Base-by-base conservation (phyloP, 2,329 filamentous ascomycete genomes). In the Eurotiales sp. region DNA sequence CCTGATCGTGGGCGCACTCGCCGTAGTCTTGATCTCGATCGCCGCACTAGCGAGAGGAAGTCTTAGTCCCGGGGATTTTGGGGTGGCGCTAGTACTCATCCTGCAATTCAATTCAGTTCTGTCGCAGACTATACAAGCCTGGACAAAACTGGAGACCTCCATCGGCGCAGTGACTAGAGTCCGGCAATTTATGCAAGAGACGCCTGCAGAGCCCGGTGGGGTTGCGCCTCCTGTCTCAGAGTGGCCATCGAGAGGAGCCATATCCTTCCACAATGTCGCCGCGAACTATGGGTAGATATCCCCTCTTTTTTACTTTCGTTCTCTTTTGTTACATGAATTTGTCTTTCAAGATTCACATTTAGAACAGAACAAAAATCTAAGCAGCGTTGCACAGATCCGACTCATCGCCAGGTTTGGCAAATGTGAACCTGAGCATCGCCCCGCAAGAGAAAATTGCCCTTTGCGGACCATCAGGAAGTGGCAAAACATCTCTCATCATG, bases 121-220 rank as follows among this genome's bases (percentile, higher is more conserved):
- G 52, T 76, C 76, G 46, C 61, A 74, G 6, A 61, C 79, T 14
- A 69, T 80, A 8, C 69, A 69, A 21, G 74, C 71, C 46, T 84
- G 79, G 79, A 83, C 80, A 0, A 71, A 72, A 41, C 64, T 84
- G 10, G 81, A 84, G 56, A 83, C 79, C 0, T 74, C 75, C 30
- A 74, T 84, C 40, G 81, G 81, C 6, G 79, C 79, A 7, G 72
- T 84, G 3, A 69, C 75, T 3, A 72, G 81, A 19, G 72, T 83
- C 52, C 78, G 77, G 59, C 69, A 71, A n/a, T 82, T 82, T 55
- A 71, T 69, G 1, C 65, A 68, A 3, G 69, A 67, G 27, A 72
- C 73, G 1, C 58, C 69, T 7, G 68, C 67, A 1, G 77, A 80
- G n/a, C n/a, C n/a, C n/a, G n/a, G n/a, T n/a, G n/a, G n/a, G n/a